Conservation (phyloP, 768 basidiomycete genomes). For the Pleurotus ostreatus region DNA sequence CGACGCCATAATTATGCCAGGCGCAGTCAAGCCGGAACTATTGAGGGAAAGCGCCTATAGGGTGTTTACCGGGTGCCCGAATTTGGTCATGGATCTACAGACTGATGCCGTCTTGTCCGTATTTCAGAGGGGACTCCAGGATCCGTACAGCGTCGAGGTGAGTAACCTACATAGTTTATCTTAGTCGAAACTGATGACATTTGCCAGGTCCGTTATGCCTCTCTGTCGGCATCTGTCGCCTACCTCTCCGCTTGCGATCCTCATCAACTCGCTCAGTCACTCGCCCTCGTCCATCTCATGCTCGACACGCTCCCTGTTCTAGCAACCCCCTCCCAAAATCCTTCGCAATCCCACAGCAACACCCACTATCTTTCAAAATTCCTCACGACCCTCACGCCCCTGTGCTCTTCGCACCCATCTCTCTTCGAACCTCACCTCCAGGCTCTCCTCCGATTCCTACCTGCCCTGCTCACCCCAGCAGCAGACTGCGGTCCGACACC, state of each 20-base stretch:
- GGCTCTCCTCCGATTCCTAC: conserved; percentile 66
- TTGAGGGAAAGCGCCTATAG: conserved; percentile 63
- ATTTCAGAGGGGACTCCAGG: conserved; percentile 66
- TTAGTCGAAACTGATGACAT: background rate
- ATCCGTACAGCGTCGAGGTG: conserved; percentile 60
- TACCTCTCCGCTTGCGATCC: conserved; percentile 64
- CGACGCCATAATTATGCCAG: conserved; percentile 10
- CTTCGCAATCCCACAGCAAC: conserved; percentile 22
- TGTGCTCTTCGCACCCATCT: conserved; percentile 60
- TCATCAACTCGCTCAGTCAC: conserved; percentile 55
- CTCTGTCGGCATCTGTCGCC: conserved; percentile 64
- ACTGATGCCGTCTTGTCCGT: conserved; percentile 64
- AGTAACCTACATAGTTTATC: background rate
- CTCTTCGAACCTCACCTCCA: conserved; percentile 75
- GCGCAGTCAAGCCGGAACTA: conserved; percentile 17
- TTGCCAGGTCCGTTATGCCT: conserved; percentile 65
- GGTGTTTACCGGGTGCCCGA: conserved; percentile 71
- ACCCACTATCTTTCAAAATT: conserved; percentile 57
- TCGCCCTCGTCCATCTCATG: conserved; percentile 64
- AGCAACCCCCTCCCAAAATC: conserved; percentile 26
- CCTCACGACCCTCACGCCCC: conserved; percentile 64
- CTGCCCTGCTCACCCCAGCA: conserved; percentile 62
- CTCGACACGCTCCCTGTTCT: conserved; percentile 69
- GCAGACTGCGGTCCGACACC: conserved; percentile 50
- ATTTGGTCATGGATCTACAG: conserved; percentile 74